Evolutionary conservation across 2,329 filamentous ascomycete species (phyloP).

Genomic region (Diaporthe sp.): DNA sequence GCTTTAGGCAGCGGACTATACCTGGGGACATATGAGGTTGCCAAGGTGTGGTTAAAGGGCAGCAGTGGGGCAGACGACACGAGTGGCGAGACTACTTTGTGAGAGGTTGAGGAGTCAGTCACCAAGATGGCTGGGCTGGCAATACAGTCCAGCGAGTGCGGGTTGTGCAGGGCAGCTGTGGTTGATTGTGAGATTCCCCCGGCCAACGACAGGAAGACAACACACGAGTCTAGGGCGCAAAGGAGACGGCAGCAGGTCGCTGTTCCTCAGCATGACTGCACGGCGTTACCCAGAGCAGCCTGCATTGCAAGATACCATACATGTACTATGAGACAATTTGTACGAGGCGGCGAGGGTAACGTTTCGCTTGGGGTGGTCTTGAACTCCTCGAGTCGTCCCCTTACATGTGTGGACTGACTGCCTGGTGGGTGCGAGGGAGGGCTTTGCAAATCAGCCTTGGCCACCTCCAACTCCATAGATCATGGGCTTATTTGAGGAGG

Average conservation of each 20-base stretch:
- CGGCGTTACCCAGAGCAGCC: neutral
- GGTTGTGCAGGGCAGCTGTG: neutral
- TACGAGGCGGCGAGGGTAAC: neutral
- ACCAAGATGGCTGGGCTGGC: neutral
- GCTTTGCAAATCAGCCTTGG: neutral
- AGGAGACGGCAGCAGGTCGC: neutral
- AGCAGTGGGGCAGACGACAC: conserved; percentile 59
- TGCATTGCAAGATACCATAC: neutral
- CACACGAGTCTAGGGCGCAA: neutral
- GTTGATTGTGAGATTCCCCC: neutral
- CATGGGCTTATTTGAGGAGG: neutral
- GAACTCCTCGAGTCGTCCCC: neutral
- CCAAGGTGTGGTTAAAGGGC: conserved; percentile 73
- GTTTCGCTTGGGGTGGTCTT: neutral
- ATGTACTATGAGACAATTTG: neutral
- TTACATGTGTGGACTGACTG: too few relatives aligned
- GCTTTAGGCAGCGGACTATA: conserved; percentile 87
- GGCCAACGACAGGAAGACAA: neutral
- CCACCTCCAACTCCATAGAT: neutral
- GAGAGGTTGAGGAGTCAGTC: neutral
- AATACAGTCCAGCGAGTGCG: neutral
- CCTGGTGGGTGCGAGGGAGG: neutral
- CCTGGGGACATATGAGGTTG: conserved; percentile 87
- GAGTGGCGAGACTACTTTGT: conserved; percentile 48
- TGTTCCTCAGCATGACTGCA: neutral